Evolutionary conservation across 768 basidiomycete species (phyloP).

Genomic region (Rhizopogon roseolus): DNA sequence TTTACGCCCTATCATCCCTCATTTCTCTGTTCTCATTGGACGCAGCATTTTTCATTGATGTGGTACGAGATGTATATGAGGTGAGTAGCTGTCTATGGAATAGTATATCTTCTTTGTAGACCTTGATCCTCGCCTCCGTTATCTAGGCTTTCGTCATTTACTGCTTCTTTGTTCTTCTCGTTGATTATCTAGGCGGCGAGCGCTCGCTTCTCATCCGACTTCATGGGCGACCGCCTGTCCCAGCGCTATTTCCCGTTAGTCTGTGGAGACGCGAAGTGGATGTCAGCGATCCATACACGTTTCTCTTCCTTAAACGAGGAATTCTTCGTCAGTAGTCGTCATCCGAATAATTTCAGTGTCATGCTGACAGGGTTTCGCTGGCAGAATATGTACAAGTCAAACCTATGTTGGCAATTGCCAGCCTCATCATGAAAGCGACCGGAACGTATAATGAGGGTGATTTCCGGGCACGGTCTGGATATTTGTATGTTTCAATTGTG

Average conservation of each 20-base stretch:
- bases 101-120: not conserved
- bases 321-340: slow-evolving; percentile 66
- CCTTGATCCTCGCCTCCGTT: not conserved
- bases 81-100: slow-evolving; percentile 36
- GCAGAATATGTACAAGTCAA: slow-evolving; percentile 97
- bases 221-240: slow-evolving; percentile 86
- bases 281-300: slow-evolving; percentile 91
- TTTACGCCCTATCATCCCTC: slow-evolving; percentile 87
- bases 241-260: slow-evolving; percentile 80
- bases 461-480: slow-evolving; percentile 81
- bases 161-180: slow-evolving; percentile 80
- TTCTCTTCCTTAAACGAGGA: slow-evolving; percentile 90
- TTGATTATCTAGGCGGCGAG: slow-evolving; percentile 89
- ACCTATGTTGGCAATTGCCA: slow-evolving; percentile 80
- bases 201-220: slow-evolving; percentile 87
- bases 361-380: not conserved
- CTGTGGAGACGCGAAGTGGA: slow-evolving; percentile 86
- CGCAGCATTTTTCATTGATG: slow-evolving; percentile 95
- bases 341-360: not conserved
- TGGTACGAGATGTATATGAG: slow-evolving; percentile 93
- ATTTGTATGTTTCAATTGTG: slow-evolving; percentile 84
- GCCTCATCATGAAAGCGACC: slow-evolving; percentile 78
- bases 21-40: slow-evolving; percentile 92
- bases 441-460: slow-evolving; percentile 90
- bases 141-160: slow-evolving; percentile 88